phyloP scores from a whole-genome alignment of 768 basidiomycete species.

The Macrolepiota dolichaula region DNA sequence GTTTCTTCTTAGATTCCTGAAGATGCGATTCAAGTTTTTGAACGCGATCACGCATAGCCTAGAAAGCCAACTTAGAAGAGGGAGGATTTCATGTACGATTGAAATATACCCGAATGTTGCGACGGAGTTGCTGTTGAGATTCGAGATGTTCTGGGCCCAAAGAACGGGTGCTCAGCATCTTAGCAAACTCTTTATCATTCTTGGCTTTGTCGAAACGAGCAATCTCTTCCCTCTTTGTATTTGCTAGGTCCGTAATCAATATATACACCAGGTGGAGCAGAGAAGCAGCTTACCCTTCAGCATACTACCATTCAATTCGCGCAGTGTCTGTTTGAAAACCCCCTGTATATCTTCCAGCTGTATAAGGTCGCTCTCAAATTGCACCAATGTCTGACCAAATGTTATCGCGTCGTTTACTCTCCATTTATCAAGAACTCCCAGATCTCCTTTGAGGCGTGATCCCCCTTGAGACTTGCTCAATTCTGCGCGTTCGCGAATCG shows the following conservation, averaged over 20 bases:
- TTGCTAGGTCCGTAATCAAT: slow-evolving; percentile 42
- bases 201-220: slow-evolving; percentile 75
- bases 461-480: slow-evolving; percentile 36
- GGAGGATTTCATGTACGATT: not conserved
- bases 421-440: slow-evolving; percentile 51
- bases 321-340: slow-evolving; percentile 38
- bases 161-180: slow-evolving; percentile 68
- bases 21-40: slow-evolving; percentile 80
- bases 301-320: slow-evolving; percentile 60
- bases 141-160: slow-evolving; percentile 89
- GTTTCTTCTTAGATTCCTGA: slow-evolving; percentile 62
- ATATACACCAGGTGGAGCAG: not conserved
- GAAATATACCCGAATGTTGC: slow-evolving; percentile 60
- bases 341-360: slow-evolving; percentile 41
- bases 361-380: slow-evolving; percentile 51
- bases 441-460: slow-evolving; percentile 39
- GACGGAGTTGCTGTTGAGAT: slow-evolving; percentile 72
- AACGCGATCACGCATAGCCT: slow-evolving; percentile 72
- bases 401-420: slow-evolving; percentile 45
- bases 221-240: slow-evolving; percentile 81
- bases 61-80: slow-evolving; percentile 1
- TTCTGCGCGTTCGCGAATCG: slow-evolving; percentile 30
- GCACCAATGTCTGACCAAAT: slow-evolving; percentile 46
- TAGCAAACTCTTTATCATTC: slow-evolving; percentile 75
- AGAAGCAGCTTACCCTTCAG: not conserved